Evolutionary conservation across 495 filamentous ascomycete species (phyloP).

Genomic region (Staphylotrichum tortipilum): DNA sequence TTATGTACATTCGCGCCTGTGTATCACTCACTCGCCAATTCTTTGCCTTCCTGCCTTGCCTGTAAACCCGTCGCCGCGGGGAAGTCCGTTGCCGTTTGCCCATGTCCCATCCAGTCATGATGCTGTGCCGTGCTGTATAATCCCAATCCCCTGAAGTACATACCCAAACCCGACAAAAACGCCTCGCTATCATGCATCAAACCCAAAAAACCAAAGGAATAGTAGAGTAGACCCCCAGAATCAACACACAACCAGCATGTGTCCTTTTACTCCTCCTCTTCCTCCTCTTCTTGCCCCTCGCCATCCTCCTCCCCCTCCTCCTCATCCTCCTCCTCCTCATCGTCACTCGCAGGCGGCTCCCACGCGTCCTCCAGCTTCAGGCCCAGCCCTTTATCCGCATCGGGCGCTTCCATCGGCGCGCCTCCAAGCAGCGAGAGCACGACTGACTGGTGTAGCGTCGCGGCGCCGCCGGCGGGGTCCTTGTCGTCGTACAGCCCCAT

Average conservation of each 20-base stretch:
- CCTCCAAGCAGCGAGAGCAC: constrained; percentile 41
- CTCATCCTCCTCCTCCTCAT: constrained; percentile 49
- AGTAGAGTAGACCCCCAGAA: neutral
- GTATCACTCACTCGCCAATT: too few species aligned
- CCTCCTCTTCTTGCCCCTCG: neutral
- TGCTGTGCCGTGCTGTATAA: neutral
- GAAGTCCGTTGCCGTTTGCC: too few species aligned
- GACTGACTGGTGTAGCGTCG: constrained; percentile 27
- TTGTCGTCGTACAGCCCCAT: constrained; percentile 69
- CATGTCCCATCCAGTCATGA: neutral
- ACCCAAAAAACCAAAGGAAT: neutral
- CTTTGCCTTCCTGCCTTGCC: too few species aligned
- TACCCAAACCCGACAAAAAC: neutral
- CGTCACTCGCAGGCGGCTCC: constrained; percentile 55
- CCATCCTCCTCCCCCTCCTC: constrained; percentile 31
- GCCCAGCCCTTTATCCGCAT: constrained; percentile 62
- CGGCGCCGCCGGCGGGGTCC: too few species aligned
- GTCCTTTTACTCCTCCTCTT: neutral
- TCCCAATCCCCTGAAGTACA: neutral
- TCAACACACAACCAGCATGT: neutral
- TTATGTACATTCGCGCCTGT: too few species aligned
- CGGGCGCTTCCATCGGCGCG: constrained; percentile 7
- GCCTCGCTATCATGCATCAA: constrained; percentile 6
- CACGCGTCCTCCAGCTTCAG: constrained; percentile 80
- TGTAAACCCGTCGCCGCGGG: too few species aligned